Evolutionary conservation across 2,329 filamentous ascomycete genomes (phyloP), one percentile per base, ranked within the genome.

Genomic region (Ascochyta viciae-villosae): DNA sequence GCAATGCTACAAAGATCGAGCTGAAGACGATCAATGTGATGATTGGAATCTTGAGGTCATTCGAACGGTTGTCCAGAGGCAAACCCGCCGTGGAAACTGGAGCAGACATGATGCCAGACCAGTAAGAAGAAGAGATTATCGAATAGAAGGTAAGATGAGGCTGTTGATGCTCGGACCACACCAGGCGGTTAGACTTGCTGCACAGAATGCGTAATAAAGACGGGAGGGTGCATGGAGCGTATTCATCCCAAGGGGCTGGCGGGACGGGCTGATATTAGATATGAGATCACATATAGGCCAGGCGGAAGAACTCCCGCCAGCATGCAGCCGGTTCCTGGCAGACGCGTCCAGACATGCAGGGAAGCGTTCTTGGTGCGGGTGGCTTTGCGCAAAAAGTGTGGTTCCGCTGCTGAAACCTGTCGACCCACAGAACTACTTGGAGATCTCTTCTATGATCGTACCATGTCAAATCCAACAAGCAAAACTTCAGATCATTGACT

Each of bases 41-140:
- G 31, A 66, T 65, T 10, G 66, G 61, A 34, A 70, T 65, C 29
- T 63, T 65, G 26, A 70, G 54, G 19, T 57, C 59, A 16, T 68
- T 61, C 1, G 64, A 60, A 13, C 67, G 66, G 43, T 67, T 54
- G 24, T 70, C 62, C 31, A 66, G 42, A 29, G 67, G 67, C 26
- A 64, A 51, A 13, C 50, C 51, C 33, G 44, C 50, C 29, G 55
- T 47, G 27, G 50, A 9, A 13, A 24, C 15, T 6, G 56, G 35
- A 6, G 47, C 49, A n/a, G 59, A 49, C 67, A 70, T 70, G 37
- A 40, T 56, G 40, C 27, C 26, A 23, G 6, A 38, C 29, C 22
- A 23, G 16, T 5, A 37, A 37, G 19, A 29, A 24, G 26, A 34
- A 31, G 6, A 27, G 19, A 40, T 12, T 24, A 41, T 4, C 51